Conservation (phyloP, 1,139 yeast species). For the Zygotorulaspora mrakii region DNA sequence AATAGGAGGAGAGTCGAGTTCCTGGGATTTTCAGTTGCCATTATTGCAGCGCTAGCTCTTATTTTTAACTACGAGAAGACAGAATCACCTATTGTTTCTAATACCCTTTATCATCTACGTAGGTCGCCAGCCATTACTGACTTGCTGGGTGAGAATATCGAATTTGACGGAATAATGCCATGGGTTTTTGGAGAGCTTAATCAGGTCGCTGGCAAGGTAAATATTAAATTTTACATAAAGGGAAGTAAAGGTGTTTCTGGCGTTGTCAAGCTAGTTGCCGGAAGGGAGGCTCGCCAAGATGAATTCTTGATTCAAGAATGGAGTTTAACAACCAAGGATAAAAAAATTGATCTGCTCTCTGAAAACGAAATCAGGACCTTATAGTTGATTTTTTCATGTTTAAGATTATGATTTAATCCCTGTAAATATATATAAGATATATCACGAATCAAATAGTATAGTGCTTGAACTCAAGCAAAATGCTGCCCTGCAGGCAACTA, state of each 20-base stretch:
- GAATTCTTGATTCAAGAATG: slow-evolving; percentile 62
- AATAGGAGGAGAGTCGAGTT: slow-evolving; percentile 49
- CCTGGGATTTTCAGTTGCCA: slow-evolving; percentile 57
- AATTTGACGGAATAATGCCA: slow-evolving; percentile 68
- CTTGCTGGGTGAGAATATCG: slow-evolving; percentile 69
- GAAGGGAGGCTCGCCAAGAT: slow-evolving; percentile 51
- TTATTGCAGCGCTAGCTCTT: slow-evolving; percentile 60
- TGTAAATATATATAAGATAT: slow-evolving; percentile 11
- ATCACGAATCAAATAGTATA: no score
- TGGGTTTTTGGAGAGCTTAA: slow-evolving; percentile 87
- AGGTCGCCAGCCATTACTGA: slow-evolving; percentile 67
- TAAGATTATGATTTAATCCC: slow-evolving; percentile 5
- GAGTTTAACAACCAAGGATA: slow-evolving; percentile 47
- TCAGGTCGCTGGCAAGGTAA: slow-evolving; percentile 75
- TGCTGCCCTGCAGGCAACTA: no score
- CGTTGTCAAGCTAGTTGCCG: slow-evolving; percentile 54
- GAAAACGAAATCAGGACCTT: slow-evolving; percentile 39
- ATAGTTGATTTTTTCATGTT: slow-evolving; percentile 1
- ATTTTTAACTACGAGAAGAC: slow-evolving; percentile 91
- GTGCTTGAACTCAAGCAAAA: no score
- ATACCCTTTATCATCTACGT: slow-evolving; percentile 82
- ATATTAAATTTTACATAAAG: slow-evolving; percentile 63
- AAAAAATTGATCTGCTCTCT: slow-evolving; percentile 48
- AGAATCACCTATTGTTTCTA: slow-evolving; percentile 78
- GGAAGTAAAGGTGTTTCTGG: slow-evolving; percentile 56